A percentile compares a stretch with the other conserved stretches of the same genome.
Evolutionary conservation across 1,284 basidiomycete genomes (phyloP).

Genomic region (Boletus semigastroideus): DNA sequence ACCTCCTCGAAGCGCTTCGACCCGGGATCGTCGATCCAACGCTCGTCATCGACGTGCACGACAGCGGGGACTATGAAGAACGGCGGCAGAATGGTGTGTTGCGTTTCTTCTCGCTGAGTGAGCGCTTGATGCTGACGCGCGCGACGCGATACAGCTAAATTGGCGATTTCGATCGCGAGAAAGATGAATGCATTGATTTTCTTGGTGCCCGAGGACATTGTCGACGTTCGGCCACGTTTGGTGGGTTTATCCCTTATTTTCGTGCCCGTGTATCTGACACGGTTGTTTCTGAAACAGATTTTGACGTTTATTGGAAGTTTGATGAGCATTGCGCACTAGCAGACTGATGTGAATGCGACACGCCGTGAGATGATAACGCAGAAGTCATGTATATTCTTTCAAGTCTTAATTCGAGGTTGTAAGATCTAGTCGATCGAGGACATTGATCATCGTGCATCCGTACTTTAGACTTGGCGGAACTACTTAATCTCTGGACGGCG

Average conservation of each 20-base stretch:
- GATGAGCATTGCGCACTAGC: slow-evolving; percentile 55
- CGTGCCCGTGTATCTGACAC: background rate
- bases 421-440: background rate
- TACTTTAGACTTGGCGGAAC: too few relatives aligned
- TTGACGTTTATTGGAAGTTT: slow-evolving; percentile 71
- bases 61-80: slow-evolving; percentile 81
- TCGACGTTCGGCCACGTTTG: slow-evolving; percentile 82
- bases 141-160: slow-evolving; percentile 63
- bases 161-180: slow-evolving; percentile 96
- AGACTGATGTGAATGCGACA: background rate
- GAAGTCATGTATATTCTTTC: background rate
- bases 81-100: slow-evolving; percentile 85
- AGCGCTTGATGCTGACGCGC: background rate
- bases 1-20: slow-evolving; percentile 86
- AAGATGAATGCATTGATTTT: slow-evolving; percentile 98
- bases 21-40: slow-evolving; percentile 95
- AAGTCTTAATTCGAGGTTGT: background rate
- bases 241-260: slow-evolving; percentile 46
- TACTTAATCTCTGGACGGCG: too few relatives aligned
- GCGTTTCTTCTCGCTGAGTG: too few relatives aligned
- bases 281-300: slow-evolving; percentile 42
- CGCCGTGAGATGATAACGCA: background rate
- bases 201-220: slow-evolving; percentile 95
- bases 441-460: too few relatives aligned
- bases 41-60: slow-evolving; percentile 68